A percentile compares a stretch with the other conserved stretches of the same genome.
phyloP scores from a whole-genome alignment of 2,329 filamentous ascomycete genomes.

The Cladophialophora immunda region DNA sequence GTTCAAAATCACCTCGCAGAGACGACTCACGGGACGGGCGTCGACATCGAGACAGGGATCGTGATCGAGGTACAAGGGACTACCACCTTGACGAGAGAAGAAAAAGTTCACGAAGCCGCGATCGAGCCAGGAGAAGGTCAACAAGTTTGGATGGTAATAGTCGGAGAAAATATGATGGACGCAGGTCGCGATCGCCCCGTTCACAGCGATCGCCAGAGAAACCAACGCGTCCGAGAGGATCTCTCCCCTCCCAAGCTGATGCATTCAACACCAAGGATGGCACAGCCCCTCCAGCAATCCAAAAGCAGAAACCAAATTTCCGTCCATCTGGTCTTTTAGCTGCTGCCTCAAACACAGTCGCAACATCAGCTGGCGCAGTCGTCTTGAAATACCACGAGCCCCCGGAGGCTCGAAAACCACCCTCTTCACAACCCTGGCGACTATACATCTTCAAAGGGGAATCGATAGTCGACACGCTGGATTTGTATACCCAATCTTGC shows the following conservation, averaged over 20 bases:
- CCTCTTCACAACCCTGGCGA: slow-evolving; percentile 81
- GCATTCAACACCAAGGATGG: slow-evolving; percentile 49
- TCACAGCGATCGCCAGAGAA: slow-evolving; percentile 26
- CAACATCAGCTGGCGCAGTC: slow-evolving; percentile 69
- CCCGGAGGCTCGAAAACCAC: slow-evolving; percentile 86
- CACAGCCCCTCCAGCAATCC: slow-evolving; percentile 49
- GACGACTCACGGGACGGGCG: slow-evolving; percentile 5
- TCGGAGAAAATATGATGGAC: slow-evolving; percentile 13
- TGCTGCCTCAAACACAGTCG: slow-evolving; percentile 84
- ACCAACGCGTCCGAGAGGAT: slow-evolving; percentile 37
- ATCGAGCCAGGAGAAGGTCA: slow-evolving; percentile 21
- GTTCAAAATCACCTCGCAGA: slow-evolving; percentile 26
- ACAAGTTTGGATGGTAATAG: slow-evolving; percentile 14
- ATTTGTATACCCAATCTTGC: slow-evolving; percentile 78
- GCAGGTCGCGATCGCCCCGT: slow-evolving; percentile 33
- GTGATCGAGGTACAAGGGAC: background rate
- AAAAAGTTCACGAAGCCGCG: slow-evolving; percentile 24
- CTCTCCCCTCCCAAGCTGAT: slow-evolving; percentile 57
- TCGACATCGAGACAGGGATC: background rate
- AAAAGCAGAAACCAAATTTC: slow-evolving; percentile 91
- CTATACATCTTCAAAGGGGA: slow-evolving; percentile 90
- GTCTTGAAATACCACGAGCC: slow-evolving; percentile 97
- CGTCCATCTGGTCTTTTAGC: slow-evolving; percentile 81
- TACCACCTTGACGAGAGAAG: background rate
- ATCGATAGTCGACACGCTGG: slow-evolving; percentile 82